Evolutionary conservation across 441 rosid genomes (phyloP).

Genomic region (Mallotus repandus): DNA sequence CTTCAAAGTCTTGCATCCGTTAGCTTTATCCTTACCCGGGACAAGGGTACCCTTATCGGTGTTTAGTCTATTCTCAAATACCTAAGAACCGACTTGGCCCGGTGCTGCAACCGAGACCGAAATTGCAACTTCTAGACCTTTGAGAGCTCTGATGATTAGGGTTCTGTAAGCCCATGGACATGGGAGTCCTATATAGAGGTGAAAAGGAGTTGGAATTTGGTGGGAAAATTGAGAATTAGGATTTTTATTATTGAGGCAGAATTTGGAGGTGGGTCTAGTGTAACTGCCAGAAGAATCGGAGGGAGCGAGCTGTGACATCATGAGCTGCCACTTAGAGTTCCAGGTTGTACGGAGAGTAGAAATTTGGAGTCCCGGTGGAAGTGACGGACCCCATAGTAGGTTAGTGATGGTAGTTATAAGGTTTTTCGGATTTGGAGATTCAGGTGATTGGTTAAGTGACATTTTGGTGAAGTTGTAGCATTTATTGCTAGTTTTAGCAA

Average conservation of each 20-base stretch:
- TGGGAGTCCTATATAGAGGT: slow-evolving; percentile 85
- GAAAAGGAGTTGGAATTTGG: slow-evolving; percentile 30
- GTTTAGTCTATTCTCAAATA: slow-evolving; percentile 36
- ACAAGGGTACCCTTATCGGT: slow-evolving; percentile 35
- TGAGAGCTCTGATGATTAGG: slow-evolving; percentile 71
- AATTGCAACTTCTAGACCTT: slow-evolving; percentile 68
- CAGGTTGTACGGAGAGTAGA: slow-evolving; percentile 72
- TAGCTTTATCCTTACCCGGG: slow-evolving; percentile 59
- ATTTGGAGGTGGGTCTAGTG: slow-evolving; percentile 71
- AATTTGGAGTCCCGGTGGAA: slow-evolving; percentile 84
- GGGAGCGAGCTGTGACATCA: slow-evolving; percentile 95
- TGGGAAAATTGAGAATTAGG: slow-evolving; percentile 16
- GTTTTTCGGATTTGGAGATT: slow-evolving; percentile 17
- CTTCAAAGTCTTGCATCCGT: slow-evolving; percentile 57
- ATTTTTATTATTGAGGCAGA: slow-evolving; percentile 37
- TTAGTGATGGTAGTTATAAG: slow-evolving; percentile 48
- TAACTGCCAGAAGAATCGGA: slow-evolving; percentile 78
- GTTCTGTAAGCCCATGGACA: slow-evolving; percentile 97
- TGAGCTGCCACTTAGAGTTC: slow-evolving; percentile 73
- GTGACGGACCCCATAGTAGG: slow-evolving; percentile 84
- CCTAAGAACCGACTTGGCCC: slow-evolving; percentile 84
- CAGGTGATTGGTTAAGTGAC: slow-evolving; percentile 31
- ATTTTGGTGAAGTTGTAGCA: slow-evolving; percentile 39
- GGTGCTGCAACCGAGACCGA: slow-evolving; percentile 67
- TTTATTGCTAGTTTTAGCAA: background rate